Conservation (phyloP, 495 filamentous ascomycete genomes). For the Aspergillus baeticus region DNA sequence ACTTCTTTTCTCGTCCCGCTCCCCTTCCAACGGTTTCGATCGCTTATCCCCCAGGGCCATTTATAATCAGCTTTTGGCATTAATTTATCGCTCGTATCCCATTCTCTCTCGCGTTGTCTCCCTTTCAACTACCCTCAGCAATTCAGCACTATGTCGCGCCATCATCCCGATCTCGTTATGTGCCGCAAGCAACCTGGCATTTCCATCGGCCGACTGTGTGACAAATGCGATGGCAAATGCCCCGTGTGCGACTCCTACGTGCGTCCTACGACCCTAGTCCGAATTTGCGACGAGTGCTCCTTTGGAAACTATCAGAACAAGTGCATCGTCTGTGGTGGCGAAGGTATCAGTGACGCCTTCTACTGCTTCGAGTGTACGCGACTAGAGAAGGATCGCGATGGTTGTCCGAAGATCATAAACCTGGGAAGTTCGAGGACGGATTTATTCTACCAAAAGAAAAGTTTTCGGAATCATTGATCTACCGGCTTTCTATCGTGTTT, state of each 20-base stretch:
- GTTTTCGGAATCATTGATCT: constrained; percentile 66
- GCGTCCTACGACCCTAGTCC: constrained; percentile 91
- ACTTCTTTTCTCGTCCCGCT: constrained; percentile 10
- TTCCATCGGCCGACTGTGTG: constrained; percentile 96
- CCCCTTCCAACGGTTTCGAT: constrained; percentile 20
- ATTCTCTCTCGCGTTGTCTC: constrained; percentile 5
- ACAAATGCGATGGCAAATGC: constrained; percentile 99
- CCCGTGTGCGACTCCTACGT: constrained; percentile 99
- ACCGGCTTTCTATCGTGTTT: constrained; percentile 3
- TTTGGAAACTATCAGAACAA: constrained; percentile 99
- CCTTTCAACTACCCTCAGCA: neutral
- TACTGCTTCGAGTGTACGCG: constrained; percentile 99
- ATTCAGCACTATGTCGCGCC: constrained; percentile 31
- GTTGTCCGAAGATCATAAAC: constrained; percentile 99
- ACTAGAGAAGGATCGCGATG: constrained; percentile 94
- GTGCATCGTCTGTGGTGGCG: constrained; percentile 96
- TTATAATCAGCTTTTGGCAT: neutral
- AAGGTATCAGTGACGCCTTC: constrained; percentile 99
- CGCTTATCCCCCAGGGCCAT: constrained; percentile 1
- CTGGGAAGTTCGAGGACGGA: constrained; percentile 92
- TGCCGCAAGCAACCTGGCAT: constrained; percentile 99
- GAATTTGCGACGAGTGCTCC: constrained; percentile 98
- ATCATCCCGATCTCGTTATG: constrained; percentile 87
- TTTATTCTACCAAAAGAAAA: constrained; percentile 83
- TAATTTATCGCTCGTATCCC: neutral